phyloP scores from a whole-genome alignment of 1,284 basidiomycete genomes.

The Moesziomyces globuligerus region DNA sequence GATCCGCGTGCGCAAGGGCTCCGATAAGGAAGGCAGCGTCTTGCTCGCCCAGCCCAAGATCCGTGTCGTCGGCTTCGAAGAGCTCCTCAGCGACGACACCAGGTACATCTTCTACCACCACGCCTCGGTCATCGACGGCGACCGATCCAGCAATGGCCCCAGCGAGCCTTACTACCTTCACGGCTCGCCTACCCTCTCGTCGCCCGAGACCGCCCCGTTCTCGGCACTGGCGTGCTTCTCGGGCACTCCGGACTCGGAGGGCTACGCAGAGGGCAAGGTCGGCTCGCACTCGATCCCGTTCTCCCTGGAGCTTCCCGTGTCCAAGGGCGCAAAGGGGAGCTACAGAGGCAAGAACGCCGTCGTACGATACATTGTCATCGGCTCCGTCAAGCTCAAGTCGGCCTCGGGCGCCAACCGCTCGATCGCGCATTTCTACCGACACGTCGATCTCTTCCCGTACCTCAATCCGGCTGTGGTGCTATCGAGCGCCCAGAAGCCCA shows the following conservation, averaged over 20 bases:
- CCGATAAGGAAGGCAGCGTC: conserved; percentile 71
- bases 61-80: conserved; percentile 86
- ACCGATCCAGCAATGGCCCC: conserved; percentile 52
- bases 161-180: conserved; percentile 63
- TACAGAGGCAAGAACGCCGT: conserved; percentile 74
- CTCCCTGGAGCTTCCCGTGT: conserved; percentile 77
- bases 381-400: conserved; percentile 83
- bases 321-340: conserved; percentile 78
- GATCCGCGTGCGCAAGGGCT: conserved; percentile 75
- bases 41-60: conserved; percentile 82
- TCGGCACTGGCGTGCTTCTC: conserved; percentile 70
- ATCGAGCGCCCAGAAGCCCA: conserved; percentile 74
- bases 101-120: conserved; percentile 89
- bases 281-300: conserved; percentile 83
- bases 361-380: conserved; percentile 86
- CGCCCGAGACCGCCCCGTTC: conserved; percentile 69
- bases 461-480: conserved; percentile 77
- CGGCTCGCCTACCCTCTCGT: conserved; percentile 54
- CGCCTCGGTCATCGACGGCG: conserved; percentile 73
- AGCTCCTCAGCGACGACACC: conserved; percentile 73
- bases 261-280: conserved; percentile 72
- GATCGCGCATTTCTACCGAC: conserved; percentile 90
- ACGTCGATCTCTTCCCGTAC: conserved; percentile 83
- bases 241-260: conserved; percentile 74
- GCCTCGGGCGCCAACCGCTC: conserved; percentile 71